Conservation (phyloP, 2,329 filamentous ascomycete genomes). For the Decorospora gaudefroyi region DNA sequence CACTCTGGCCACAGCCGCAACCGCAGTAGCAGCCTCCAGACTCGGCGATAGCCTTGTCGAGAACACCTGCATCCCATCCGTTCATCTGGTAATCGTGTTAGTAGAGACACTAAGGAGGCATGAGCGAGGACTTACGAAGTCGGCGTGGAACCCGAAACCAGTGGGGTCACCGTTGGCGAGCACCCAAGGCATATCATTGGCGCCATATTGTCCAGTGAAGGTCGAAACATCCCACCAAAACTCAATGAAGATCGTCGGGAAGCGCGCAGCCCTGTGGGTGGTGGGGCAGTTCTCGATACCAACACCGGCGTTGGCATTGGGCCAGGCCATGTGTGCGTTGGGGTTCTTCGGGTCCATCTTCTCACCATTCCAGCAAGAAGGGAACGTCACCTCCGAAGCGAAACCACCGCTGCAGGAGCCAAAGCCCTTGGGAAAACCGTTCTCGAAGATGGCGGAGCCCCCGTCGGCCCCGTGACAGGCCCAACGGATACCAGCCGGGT, state of each 20-base stretch:
- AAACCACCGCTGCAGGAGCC: constrained; percentile 46
- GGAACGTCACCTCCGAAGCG: constrained; percentile 44
- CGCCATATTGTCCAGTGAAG: constrained; percentile 42
- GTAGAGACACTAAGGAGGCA: neutral
- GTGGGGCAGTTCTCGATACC: constrained; percentile 44
- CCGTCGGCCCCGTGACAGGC: constrained; percentile 37
- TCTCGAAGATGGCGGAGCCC: constrained; percentile 30
- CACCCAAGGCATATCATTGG: constrained; percentile 41
- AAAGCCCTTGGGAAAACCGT: constrained; percentile 46
- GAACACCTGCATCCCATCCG: constrained; percentile 46
- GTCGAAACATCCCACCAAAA: constrained; percentile 47
- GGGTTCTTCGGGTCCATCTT: constrained; percentile 40
- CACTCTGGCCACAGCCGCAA: constrained; percentile 42
- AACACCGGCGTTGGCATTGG: constrained; percentile 27
- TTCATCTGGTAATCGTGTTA: constrained; percentile 25
- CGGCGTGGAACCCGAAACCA: constrained; percentile 46
- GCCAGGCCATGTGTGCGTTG: constrained; percentile 49
- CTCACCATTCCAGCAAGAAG: constrained; percentile 47
- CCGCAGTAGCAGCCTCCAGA: constrained; percentile 46
- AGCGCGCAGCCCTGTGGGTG: constrained; percentile 38
- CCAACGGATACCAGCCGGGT: constrained; percentile 42
- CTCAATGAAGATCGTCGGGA: constrained; percentile 48
- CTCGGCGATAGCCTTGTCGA: constrained; percentile 42
- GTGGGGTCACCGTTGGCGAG: constrained; percentile 47
- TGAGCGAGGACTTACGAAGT: constrained; percentile 31